Conservation (phyloP, 306 rosid species). For the Neltuma alba region DNA sequence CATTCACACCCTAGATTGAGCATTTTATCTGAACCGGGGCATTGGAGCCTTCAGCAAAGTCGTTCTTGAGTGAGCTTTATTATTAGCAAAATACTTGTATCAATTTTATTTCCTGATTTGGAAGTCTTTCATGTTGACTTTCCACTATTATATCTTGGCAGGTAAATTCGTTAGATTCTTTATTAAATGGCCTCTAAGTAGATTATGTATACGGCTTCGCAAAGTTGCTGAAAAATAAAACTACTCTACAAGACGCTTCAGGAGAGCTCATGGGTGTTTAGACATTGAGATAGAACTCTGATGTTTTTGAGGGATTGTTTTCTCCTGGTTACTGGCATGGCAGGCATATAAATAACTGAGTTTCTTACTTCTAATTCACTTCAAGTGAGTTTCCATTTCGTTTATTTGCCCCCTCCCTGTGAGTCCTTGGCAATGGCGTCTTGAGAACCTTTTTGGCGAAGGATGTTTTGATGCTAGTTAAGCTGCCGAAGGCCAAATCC, state of each 20-base stretch:
- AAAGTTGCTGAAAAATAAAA: constrained; percentile 6
- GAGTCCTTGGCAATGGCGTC: constrained; percentile 19
- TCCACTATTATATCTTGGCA: not conserved
- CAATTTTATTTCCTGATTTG: not conserved
- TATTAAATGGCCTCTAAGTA: not conserved
- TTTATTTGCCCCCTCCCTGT: not conserved
- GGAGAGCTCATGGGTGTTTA: constrained; percentile 3
- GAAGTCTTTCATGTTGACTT: not conserved
- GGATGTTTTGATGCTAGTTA: not conserved
- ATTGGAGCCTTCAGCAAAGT: constrained; percentile 6
- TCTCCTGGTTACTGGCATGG: constrained; percentile 5
- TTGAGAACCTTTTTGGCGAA: constrained; percentile 13
- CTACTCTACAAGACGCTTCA: not conserved
- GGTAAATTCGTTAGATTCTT: constrained; percentile 22
- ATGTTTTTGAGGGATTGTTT: constrained; percentile 21
- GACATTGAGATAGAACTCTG: constrained; percentile 20
- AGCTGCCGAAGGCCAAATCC: not conserved
- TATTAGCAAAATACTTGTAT: not conserved
- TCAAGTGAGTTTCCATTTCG: constrained; percentile 2
- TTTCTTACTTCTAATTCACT: constrained; percentile 17
- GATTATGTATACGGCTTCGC: not conserved
- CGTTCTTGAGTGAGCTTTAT: constrained; percentile 6
- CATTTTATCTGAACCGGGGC: not conserved
- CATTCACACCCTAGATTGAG: not conserved
- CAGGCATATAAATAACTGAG: constrained; percentile 14